These are phyloP conservation scores for Nymphaea colorata DNA, from an alignment of 164 flowering plant species.

Conservation along the genomic window DNA sequence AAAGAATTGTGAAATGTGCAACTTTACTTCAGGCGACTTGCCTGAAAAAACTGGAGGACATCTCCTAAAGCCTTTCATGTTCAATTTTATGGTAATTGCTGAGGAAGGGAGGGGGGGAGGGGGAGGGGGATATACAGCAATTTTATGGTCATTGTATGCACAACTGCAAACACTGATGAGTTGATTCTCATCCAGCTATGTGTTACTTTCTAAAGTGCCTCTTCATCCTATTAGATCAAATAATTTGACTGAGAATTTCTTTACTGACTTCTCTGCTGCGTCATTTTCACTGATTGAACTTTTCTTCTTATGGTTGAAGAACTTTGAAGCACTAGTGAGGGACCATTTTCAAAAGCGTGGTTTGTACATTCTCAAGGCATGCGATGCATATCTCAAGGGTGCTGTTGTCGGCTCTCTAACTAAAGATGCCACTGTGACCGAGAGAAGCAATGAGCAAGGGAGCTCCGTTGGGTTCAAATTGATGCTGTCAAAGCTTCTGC, in stretches of 20 bases:
- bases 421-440: slow-evolving; percentile 54
- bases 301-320: slow-evolving; percentile 24
- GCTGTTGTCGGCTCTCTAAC: slow-evolving; percentile 71
- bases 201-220: neutral
- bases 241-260: neutral
- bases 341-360: slow-evolving; percentile 84
- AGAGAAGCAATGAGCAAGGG: slow-evolving; percentile 28
- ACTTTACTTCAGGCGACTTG: no score
- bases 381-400: slow-evolving; percentile 90
- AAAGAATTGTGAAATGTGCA: no score
- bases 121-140: no score
- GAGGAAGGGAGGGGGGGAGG: no score
- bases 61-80: no score
- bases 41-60: no score
- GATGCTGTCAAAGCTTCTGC: slow-evolving; percentile 80
- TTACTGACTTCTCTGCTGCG: neutral
- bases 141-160: no score
- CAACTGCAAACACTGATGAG: neutral
- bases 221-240: neutral
- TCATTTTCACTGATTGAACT: neutral
- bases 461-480: slow-evolving; percentile 95
- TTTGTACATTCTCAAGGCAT: slow-evolving; percentile 78
- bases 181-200: neutral
- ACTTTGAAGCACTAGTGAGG: slow-evolving; percentile 69
- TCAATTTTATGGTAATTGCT: no score